Evolutionary conservation across 257 asterid genomes (phyloP), one percentile per base, ranked within the genome.

Genomic region (Solanum stenotomum): DNA sequence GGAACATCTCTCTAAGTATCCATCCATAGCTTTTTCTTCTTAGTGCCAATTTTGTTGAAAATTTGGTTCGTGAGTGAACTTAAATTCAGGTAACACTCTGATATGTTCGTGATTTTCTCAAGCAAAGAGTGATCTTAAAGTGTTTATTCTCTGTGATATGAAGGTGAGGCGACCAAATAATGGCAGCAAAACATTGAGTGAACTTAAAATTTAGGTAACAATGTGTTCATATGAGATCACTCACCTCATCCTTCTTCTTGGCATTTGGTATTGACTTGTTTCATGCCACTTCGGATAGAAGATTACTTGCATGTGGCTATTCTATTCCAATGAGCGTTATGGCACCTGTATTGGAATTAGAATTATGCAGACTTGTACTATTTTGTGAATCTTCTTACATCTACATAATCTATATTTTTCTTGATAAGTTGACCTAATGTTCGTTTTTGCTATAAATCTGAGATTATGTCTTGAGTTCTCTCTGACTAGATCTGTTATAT

Each of bases 301-400:
- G 95, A 94, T 89, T 92, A 94, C 93, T 91, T 94, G 94, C 95
- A 94, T 78, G 97, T 94, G 83, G 95, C 97, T 14, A 93, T 94
- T 38, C 90, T 90, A 35, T 88, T 89, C 88, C 94, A 93, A 90
- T 94, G 85, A 88, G 46, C 46, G n/a, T 77, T 77, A 40, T 23
- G 84, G 52, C 83, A 23, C 34, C 84, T 23, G 23, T 38, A 16
- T 77, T 42, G 83, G 61, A 42, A 77, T 38, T n/a, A 52, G 61
- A 42, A 77, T 40, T n/a, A 77, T 77, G 35, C 84, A 40, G 11
- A 77, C 84, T 38, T 77, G 61, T 40, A 40, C 22, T 40, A n/a
- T 33, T 76, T 38, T 77, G n/a, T 77, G 61, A 14, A 18, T 78
- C 63, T 40, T 77, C 61, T 12, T n/a, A 40, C 35, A n/a, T 40